phyloP scores from a whole-genome alignment of 1,139 yeast species.

The Yamadazyma friedrichii region DNA sequence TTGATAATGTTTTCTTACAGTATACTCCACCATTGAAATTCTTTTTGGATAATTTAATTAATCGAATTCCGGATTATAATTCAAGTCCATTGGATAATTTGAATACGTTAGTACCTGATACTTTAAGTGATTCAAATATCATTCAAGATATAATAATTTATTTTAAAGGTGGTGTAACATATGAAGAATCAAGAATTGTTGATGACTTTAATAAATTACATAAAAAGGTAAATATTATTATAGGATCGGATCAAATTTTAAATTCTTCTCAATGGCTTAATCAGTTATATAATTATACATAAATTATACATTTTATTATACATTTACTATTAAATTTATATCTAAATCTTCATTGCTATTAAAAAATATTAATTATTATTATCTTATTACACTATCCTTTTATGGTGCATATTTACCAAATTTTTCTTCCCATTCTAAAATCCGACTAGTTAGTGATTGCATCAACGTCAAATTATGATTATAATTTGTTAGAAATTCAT shows the following conservation, averaged over 20 bases:
- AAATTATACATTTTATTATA: not conserved
- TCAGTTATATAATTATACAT: constrained; percentile 12
- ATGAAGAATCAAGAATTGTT: constrained; percentile 84
- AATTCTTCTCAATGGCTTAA: constrained; percentile 58
- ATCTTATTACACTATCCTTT: not conserved
- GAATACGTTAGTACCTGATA: constrained; percentile 16
- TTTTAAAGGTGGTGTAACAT: constrained; percentile 88
- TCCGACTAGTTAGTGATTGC: constrained; percentile 67
- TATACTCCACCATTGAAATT: constrained; percentile 74
- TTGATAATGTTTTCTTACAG: constrained; percentile 56
- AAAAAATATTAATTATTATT: too few relatives aligned
- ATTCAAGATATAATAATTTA: constrained; percentile 80
- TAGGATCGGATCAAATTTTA: constrained; percentile 77
- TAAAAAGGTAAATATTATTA: constrained; percentile 48
- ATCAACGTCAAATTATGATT: constrained; percentile 61
- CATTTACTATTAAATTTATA: too few relatives aligned
- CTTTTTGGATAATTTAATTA: constrained; percentile 22
- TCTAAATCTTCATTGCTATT: not conserved
- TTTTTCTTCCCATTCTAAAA: constrained; percentile 75
- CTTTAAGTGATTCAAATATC: constrained; percentile 21
- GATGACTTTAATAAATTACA: constrained; percentile 63
- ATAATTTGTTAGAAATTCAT: constrained; percentile 35
- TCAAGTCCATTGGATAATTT: constrained; percentile 3
- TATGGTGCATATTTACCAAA: constrained; percentile 57
- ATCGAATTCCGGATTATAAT: not conserved